phyloP scores from a whole-genome alignment of 2,329 filamentous ascomycete genomes.

The Proliferodiscus dingleyae region DNA sequence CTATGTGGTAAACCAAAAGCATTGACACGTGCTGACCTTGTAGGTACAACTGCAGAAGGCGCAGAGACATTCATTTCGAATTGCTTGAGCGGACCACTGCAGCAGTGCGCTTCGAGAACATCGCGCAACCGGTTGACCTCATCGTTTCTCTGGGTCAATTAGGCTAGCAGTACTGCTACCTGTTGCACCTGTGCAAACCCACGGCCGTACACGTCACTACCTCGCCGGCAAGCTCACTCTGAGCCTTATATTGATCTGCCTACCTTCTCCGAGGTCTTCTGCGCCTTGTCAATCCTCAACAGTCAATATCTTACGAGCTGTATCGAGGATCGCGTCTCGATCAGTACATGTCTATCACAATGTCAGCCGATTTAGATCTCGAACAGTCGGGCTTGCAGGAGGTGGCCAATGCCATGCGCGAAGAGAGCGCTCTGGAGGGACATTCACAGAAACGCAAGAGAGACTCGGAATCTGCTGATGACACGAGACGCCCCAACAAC shows the following conservation, averaged over 20 bases:
- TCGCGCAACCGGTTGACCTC: slow-evolving; percentile 21
- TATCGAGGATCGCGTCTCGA: slow-evolving; percentile 23
- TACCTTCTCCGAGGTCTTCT: slow-evolving; percentile 31
- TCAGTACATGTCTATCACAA: slow-evolving; percentile 19
- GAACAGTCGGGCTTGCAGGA: slow-evolving; percentile 33
- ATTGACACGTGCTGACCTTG: slow-evolving; percentile 33
- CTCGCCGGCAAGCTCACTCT: slow-evolving; percentile 22
- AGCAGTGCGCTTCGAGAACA: slow-evolving; percentile 30
- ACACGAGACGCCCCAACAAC: slow-evolving; percentile 28
- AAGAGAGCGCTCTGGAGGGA: slow-evolving; percentile 22
- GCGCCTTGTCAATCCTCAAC: slow-evolving; percentile 22
- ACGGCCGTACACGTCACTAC: slow-evolving; percentile 31
- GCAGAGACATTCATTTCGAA: slow-evolving; percentile 31
- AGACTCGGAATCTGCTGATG: slow-evolving; percentile 32
- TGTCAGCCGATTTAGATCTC: slow-evolving; percentile 32
- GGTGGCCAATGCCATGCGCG: slow-evolving; percentile 33
- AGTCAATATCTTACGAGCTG: slow-evolving; percentile 25
- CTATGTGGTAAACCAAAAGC: slow-evolving; percentile 29
- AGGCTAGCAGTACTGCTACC: slow-evolving; percentile 21
- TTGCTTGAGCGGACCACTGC: no score
- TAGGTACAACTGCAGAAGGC: slow-evolving; percentile 28
- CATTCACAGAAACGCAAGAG: slow-evolving; percentile 32
- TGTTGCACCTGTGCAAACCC: slow-evolving; percentile 30
- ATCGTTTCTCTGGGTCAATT: slow-evolving; percentile 15
- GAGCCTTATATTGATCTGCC: slow-evolving; percentile 29